These are phyloP conservation scores for Russula foetens DNA, from an alignment of 768 basidiomycete species.

Conservation along the genomic window DNA sequence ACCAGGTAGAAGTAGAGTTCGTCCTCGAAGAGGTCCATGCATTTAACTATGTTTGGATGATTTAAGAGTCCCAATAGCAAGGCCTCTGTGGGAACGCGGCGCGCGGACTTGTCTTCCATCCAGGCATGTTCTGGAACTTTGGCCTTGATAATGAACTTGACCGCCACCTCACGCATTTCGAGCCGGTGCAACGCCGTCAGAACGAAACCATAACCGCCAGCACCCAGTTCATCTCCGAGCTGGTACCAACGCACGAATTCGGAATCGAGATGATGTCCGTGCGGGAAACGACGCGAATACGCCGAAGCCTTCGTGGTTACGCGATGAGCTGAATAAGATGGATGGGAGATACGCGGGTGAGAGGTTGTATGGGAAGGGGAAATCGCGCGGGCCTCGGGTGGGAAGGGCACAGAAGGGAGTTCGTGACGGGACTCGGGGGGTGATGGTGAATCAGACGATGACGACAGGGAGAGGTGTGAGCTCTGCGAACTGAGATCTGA, in stretches of 20 bases:
- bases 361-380: neutral
- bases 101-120: conserved; percentile 53
- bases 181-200: conserved; percentile 68
- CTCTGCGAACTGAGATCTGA: conserved; percentile 7
- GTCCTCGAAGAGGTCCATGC: conserved; percentile 82
- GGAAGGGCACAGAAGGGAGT: conserved; percentile 10
- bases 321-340: conserved; percentile 5
- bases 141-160: conserved; percentile 90
- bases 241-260: conserved; percentile 52
- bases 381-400: neutral
- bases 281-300: conserved; percentile 49
- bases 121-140: conserved; percentile 52
- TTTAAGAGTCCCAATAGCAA: conserved; percentile 63
- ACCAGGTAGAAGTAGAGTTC: conserved; percentile 81
- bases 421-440: conserved; percentile 2
- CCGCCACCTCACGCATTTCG: conserved; percentile 67
- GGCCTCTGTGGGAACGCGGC: conserved; percentile 74
- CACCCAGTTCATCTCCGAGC: conserved; percentile 73
- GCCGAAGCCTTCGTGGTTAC: conserved; percentile 23
- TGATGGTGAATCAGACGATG: neutral
- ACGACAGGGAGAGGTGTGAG: conserved; percentile 1
- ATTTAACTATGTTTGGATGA: conserved; percentile 78
- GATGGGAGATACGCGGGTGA: conserved; percentile 5
- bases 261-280: conserved; percentile 49
- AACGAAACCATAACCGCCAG: conserved; percentile 93